A percentile compares a stretch with the other conserved stretches of the same genome.
Evolutionary conservation across 257 asterid species (phyloP).

Genomic region (Solanum megistacrolobum): DNA sequence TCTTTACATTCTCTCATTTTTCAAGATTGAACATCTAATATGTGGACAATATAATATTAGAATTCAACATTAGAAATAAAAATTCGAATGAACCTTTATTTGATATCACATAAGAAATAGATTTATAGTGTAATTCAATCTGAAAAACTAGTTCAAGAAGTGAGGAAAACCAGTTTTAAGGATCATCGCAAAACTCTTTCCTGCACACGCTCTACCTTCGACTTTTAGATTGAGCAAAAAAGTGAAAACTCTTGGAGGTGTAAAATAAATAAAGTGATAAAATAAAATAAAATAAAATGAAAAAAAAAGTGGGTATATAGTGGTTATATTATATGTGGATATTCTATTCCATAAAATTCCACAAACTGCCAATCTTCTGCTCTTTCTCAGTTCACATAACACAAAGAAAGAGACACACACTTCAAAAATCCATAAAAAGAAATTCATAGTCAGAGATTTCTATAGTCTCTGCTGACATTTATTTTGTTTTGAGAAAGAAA

Average conservation of each 20-base stretch:
- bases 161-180: background rate
- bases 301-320: background rate
- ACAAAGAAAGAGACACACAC: background rate
- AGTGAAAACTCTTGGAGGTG: too few relatives aligned
- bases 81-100: background rate
- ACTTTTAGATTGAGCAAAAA: background rate
- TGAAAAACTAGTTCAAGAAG: too few relatives aligned
- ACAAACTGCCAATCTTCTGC: background rate
- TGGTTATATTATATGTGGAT: background rate
- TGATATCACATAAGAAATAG: too few relatives aligned
- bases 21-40: too few relatives aligned
- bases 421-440: background rate
- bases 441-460: background rate
- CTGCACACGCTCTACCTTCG: background rate
- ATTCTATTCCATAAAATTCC: background rate
- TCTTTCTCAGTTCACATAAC: background rate
- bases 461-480: background rate
- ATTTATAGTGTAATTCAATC: too few relatives aligned
- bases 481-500: too few relatives aligned
- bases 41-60: too few relatives aligned
- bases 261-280: too few relatives aligned
- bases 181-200: background rate
- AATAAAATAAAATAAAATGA: too few relatives aligned
- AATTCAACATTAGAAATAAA: too few relatives aligned
- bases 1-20: too few relatives aligned